These are phyloP conservation scores for Ceratobasidium sp. DNA, from an alignment of 1,284 basidiomycete species.

Conservation along the genomic window DNA sequence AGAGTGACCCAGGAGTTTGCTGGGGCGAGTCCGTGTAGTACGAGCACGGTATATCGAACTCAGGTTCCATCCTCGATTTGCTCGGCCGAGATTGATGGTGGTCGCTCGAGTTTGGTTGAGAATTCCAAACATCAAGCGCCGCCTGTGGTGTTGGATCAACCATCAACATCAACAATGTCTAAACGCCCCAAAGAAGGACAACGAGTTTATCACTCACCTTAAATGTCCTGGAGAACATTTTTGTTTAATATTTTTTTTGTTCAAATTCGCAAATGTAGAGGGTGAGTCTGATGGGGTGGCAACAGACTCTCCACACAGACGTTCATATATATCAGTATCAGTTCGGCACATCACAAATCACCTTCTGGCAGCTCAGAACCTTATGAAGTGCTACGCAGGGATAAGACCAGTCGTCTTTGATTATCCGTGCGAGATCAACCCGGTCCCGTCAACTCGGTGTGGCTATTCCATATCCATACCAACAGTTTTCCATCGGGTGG, in stretches of 20 bases:
- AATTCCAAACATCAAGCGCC: background rate
- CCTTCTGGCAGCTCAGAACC: background rate
- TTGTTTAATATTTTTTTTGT: too few species aligned
- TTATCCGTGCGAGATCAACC: conserved; percentile 14
- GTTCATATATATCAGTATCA: background rate
- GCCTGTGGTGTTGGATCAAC: too few species aligned
- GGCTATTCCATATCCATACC: conserved; percentile 16
- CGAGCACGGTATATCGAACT: background rate
- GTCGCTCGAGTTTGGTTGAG: background rate
- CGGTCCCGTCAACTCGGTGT: conserved; percentile 10
- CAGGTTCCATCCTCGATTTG: background rate
- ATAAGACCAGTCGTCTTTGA: background rate
- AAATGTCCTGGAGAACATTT: too few species aligned
- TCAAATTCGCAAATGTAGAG: too few species aligned
- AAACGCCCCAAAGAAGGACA: too few species aligned
- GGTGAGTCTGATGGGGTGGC: too few species aligned
- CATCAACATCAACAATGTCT: too few species aligned
- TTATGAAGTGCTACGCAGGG: background rate
- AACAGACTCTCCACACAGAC: too few species aligned
- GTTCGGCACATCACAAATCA: background rate
- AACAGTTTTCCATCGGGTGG: background rate
- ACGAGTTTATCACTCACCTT: too few species aligned
- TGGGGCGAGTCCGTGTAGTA: background rate
- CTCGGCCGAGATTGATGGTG: background rate
- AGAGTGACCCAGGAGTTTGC: background rate